Evolutionary conservation across 805 yeast genomes (phyloP).

Genomic region (Starmerella tilneyi): DNA sequence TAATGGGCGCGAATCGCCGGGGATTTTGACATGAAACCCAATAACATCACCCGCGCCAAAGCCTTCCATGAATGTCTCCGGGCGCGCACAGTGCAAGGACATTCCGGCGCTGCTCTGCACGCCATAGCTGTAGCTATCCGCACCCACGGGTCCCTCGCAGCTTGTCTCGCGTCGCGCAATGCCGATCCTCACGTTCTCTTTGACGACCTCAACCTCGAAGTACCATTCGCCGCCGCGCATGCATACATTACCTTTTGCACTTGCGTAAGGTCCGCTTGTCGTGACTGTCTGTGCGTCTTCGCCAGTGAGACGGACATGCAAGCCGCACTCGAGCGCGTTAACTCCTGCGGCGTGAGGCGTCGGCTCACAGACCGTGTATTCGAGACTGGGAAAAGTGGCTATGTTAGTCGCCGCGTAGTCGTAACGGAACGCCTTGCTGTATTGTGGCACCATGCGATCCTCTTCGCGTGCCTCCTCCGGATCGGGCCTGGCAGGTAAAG

Average conservation of each 20-base stretch:
- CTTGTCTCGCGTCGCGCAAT: conserved; percentile 76
- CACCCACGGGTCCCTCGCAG: conserved; percentile 91
- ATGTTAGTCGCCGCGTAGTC: conserved; percentile 17
- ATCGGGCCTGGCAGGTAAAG: conserved; percentile 5
- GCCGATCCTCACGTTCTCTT: conserved; percentile 61
- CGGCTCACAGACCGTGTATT: conserved; percentile 18
- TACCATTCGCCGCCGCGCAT: conserved; percentile 70
- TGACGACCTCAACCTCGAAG: conserved; percentile 59
- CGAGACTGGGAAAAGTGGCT: conserved; percentile 15
- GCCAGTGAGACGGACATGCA: conserved; percentile 3
- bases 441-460: conserved; percentile 10
- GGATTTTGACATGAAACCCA: conserved; percentile 67
- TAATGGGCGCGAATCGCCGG: conserved; percentile 32
- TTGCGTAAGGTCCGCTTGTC: conserved; percentile 67
- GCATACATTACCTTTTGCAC: conserved; percentile 62
- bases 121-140: conserved; percentile 89
- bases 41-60: conserved; percentile 69
- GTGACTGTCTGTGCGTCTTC: conserved; percentile 35
- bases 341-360: conserved; percentile 16
- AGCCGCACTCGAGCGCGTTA: conserved; percentile 16
- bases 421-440: conserved; percentile 15
- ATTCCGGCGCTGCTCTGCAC: conserved; percentile 67
- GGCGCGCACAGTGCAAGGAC: conserved; percentile 64
- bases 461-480: not conserved
- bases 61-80: conserved; percentile 47